These are phyloP conservation scores for Exophiala oligosperma DNA, from an alignment of 2,329 filamentous ascomycete genomes.

Conservation along the genomic window DNA sequence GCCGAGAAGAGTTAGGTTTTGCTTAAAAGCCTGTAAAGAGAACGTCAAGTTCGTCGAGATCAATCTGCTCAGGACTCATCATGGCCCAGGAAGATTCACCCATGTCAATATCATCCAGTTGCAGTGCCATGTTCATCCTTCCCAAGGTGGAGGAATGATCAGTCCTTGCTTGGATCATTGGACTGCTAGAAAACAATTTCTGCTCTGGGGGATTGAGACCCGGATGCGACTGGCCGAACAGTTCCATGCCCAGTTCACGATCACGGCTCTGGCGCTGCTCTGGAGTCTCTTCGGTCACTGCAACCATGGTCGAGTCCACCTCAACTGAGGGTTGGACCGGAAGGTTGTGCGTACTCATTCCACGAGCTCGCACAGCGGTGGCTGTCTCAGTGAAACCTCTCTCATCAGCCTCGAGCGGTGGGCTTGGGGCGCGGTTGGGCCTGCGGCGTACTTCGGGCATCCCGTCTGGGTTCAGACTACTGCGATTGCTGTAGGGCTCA, in stretches of 20 bases:
- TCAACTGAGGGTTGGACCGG: constrained; percentile 39
- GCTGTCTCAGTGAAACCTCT: constrained; percentile 96
- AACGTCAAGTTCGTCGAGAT: constrained; percentile 88
- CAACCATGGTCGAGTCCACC: constrained; percentile 37
- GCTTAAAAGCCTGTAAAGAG: constrained; percentile 64
- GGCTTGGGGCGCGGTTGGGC: constrained; percentile 71
- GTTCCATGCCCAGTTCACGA: constrained; percentile 29
- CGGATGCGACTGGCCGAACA: constrained; percentile 49
- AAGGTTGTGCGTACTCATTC: constrained; percentile 44
- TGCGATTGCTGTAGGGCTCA: constrained; percentile 60
- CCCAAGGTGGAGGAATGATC: constrained; percentile 14
- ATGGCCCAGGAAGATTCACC: constrained; percentile 59
- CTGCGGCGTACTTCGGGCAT: constrained; percentile 35
- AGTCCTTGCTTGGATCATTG: constrained; percentile 26
- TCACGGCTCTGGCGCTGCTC: constrained; percentile 48
- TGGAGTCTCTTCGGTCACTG: constrained; percentile 31
- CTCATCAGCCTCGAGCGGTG: constrained; percentile 90
- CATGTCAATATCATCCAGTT: constrained; percentile 44
- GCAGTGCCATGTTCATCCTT: constrained; percentile 44
- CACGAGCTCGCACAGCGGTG: constrained; percentile 70
- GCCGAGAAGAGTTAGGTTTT: not conserved
- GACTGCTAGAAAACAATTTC: constrained; percentile 39
- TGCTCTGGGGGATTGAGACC: constrained; percentile 50
- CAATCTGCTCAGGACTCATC: constrained; percentile 80
- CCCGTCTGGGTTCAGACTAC: constrained; percentile 34